Evolutionary conservation across 169 alveolate species (phyloP).

Genomic region (Plasmodium coatneyi): DNA sequence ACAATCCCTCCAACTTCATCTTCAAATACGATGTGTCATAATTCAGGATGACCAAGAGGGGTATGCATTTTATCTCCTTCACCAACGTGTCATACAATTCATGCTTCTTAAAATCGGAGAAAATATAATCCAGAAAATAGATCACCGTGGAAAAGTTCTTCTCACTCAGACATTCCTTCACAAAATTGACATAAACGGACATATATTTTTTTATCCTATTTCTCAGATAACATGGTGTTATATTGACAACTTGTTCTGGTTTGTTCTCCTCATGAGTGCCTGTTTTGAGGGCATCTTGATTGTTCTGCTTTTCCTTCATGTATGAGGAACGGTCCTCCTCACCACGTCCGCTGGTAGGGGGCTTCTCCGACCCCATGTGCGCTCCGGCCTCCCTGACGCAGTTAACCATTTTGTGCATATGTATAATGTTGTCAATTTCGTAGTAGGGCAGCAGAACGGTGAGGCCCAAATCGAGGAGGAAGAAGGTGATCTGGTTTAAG

Average conservation of each 20-base stretch:
- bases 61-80: slow-evolving; percentile 19
- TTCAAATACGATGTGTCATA: slow-evolving; percentile 30
- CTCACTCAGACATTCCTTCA: slow-evolving; percentile 51
- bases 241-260: slow-evolving; percentile 8
- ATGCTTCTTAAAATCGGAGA: slow-evolving; percentile 69
- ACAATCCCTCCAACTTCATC: slow-evolving; percentile 3
- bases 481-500: slow-evolving; percentile 54
- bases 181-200: slow-evolving; percentile 10
- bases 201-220: slow-evolving; percentile 24
- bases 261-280: background rate
- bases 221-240: slow-evolving; percentile 36
- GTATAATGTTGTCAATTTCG: slow-evolving; percentile 65
- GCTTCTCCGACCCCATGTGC: background rate
- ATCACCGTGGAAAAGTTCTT: slow-evolving; percentile 37
- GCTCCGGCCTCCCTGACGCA: background rate
- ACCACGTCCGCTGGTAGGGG: background rate
- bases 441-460: slow-evolving; percentile 58
- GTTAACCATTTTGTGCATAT: slow-evolving; percentile 42
- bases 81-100: slow-evolving; percentile 3
- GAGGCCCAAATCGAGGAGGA: slow-evolving; percentile 53
- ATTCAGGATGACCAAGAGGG: slow-evolving; percentile 35
- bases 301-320: background rate
- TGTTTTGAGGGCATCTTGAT: background rate
- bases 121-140: slow-evolving; percentile 58
- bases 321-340: background rate